Base-by-base conservation (phyloP, 441 rosid species). In the Adansonia grandidieri region DNA sequence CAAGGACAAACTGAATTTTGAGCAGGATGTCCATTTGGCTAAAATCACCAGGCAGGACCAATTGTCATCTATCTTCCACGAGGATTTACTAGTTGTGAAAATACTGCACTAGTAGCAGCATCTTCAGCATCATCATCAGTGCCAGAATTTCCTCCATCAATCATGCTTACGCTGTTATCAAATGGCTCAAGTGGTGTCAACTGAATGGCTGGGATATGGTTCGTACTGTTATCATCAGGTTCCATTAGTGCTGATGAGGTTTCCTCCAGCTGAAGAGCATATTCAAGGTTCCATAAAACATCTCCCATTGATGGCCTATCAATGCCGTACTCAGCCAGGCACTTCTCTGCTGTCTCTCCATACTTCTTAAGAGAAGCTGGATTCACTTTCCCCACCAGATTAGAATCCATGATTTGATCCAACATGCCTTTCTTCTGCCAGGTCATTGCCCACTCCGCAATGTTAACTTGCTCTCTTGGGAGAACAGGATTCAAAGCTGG, bases 271-370 rank as follows among this genome's bases (percentile, higher is more conserved):
- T 96, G 98, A 58, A 94, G 89, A 37, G 98, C 98, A 61, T 94
- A 96, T 57, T 96, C 99, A 28, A 96, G 88, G 72, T 94, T 95
- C 99, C 99, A 96, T 81, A 96, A 74, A 8, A 96, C 98, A 73
- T 96, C 99, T 76, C 99, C 99, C 98, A 96, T 96, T 0, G 98
- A 85, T 37, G 99, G 99, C 80, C 99, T 77, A 76, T 96, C 98
- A 45, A 91, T 91, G 0, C 99, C 98, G 7, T 96, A 84, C 82
- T 96, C 99, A 9, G 98, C 95, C 20, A 96, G 86, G 81, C 99
- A 96, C 77, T 96, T 96, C 91, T 94, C 98, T 8, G 99, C 98
- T 2, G 98, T 94, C 89, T 96, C 99, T 20, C 96, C 98, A 0
- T 87, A 92, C 84, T 96, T 96, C 85, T 92, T 94, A 4, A 96